A percentile compares a stretch with the other conserved stretches of the same genome.
Conservation (phyloP, 805 yeast genomes). For the Suhomyces sp. region DNA sequence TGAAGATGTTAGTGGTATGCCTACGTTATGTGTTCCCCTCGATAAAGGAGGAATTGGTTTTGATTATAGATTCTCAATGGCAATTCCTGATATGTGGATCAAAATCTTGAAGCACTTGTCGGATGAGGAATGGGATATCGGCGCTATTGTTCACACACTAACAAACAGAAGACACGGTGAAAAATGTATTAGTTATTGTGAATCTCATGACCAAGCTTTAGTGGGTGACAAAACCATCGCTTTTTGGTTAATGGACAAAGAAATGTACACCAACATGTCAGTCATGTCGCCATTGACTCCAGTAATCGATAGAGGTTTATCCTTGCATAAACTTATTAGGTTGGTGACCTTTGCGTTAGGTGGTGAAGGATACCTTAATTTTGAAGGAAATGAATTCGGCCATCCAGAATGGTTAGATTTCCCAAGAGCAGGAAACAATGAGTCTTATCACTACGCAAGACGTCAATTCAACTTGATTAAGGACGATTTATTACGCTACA, state of each 20-base stretch:
- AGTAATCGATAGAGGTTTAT: slow-evolving; percentile 81
- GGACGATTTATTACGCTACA: slow-evolving; percentile 78
- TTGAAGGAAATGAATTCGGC: slow-evolving; percentile 98
- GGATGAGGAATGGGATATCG: slow-evolving; percentile 93
- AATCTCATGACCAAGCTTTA: slow-evolving; percentile 94
- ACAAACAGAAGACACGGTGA: slow-evolving; percentile 88
- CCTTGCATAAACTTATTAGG: slow-evolving; percentile 88
- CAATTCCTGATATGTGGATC: slow-evolving; percentile 99
- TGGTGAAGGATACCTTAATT: slow-evolving; percentile 94
- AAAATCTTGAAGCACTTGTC: slow-evolving; percentile 76
- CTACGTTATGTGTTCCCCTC: slow-evolving; percentile 81
- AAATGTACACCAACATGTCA: slow-evolving; percentile 96
- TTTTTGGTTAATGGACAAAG: slow-evolving; percentile 98
- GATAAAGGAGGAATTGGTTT: slow-evolving; percentile 85
- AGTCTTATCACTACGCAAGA: slow-evolving; percentile 90
- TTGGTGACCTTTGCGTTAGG: slow-evolving; percentile 86
- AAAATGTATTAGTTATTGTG: slow-evolving; percentile 87
- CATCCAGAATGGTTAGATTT: slow-evolving; percentile 99
- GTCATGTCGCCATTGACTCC: slow-evolving; percentile 68
- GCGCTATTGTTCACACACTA: slow-evolving; percentile 71
- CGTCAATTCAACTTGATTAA: slow-evolving; percentile 87
- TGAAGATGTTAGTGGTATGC: slow-evolving; percentile 97
- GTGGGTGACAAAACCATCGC: slow-evolving; percentile 97
- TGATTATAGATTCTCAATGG: slow-evolving; percentile 93
- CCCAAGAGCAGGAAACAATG: slow-evolving; percentile 85